A percentile compares a stretch with the other conserved stretches of the same genome.
These are phyloP conservation scores for Capillidium rhysosporum DNA, from an alignment of 371 early-diverging fungal genomes.

Conservation along the genomic window DNA sequence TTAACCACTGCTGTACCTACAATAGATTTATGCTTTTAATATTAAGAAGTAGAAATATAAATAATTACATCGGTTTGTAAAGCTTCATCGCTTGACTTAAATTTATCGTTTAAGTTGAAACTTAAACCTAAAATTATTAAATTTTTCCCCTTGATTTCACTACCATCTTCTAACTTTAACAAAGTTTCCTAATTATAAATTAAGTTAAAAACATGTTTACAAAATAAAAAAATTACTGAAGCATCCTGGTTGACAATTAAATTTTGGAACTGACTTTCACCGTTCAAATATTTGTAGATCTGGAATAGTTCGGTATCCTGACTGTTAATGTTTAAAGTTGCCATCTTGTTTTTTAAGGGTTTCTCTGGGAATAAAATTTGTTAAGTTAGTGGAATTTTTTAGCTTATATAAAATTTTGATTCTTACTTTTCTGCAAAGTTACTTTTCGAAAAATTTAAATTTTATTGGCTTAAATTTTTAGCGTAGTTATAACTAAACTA, in stretches of 20 bases:
- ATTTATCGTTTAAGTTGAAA: not conserved
- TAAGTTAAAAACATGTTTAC: not conserved
- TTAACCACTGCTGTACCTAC: conserved; percentile 8
- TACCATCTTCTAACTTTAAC: not conserved
- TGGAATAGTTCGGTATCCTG: not conserved
- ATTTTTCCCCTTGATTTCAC: not conserved
- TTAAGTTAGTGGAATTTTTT: too few relatives aligned
- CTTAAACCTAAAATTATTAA: not conserved
- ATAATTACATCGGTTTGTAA: conserved; percentile 2
- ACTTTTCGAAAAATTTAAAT: too few relatives aligned
- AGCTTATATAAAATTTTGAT: too few relatives aligned
- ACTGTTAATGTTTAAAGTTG: not conserved
- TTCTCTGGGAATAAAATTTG: too few relatives aligned
- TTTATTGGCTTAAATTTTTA: too few relatives aligned
- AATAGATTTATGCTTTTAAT: not conserved
- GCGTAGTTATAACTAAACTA: too few relatives aligned
- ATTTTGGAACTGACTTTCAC: not conserved
- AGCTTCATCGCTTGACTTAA: not conserved
- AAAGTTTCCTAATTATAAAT: not conserved
- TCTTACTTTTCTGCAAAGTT: too few relatives aligned
- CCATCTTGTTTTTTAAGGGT: not conserved
- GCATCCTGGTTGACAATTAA: not conserved
- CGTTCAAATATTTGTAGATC: not conserved
- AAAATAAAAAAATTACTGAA: not conserved
- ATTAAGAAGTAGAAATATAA: not conserved